These are phyloP conservation scores for Amanita phalloides DNA, from an alignment of 768 basidiomycete genomes.

Conservation along the genomic window DNA sequence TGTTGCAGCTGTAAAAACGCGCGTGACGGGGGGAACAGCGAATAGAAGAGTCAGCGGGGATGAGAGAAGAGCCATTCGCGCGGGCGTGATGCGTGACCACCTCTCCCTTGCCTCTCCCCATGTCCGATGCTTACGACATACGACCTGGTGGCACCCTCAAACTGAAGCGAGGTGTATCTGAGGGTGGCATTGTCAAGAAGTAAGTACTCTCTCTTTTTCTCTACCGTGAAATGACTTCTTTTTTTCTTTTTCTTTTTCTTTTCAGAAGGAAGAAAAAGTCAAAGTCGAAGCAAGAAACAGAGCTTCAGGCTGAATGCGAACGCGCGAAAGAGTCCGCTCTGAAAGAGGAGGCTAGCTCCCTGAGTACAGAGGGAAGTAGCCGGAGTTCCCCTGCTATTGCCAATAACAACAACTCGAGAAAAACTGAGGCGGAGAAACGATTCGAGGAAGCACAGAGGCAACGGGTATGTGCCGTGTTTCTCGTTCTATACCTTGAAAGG, in stretches of 20 bases:
- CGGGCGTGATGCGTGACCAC: background rate
- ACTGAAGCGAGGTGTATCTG: constrained; percentile 72
- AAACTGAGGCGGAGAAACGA: constrained; percentile 80
- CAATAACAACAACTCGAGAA: constrained; percentile 37
- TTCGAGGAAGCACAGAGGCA: constrained; percentile 83
- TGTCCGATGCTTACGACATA: constrained; percentile 74
- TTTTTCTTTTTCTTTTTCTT: background rate
- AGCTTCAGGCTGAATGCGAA: constrained; percentile 36
- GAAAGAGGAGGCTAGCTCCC: constrained; percentile 35
- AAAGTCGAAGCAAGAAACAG: constrained; percentile 41
- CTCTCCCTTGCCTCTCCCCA: constrained; percentile 17
- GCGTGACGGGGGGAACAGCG: constrained; percentile 73
- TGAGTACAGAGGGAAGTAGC: constrained; percentile 42
- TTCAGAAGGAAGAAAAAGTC: constrained; percentile 84
- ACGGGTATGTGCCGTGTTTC: constrained; percentile 39
- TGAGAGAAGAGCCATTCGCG: constrained; percentile 63
- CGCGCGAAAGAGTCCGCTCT: constrained; percentile 39
- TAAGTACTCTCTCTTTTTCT: constrained; percentile 20
- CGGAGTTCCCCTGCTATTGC: constrained; percentile 50
- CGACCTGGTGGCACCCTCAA: constrained; percentile 84
- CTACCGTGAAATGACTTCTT: constrained; percentile 5
- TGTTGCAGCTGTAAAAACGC: constrained; percentile 56
- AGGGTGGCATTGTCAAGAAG: constrained; percentile 82
- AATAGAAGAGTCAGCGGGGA: constrained; percentile 59
- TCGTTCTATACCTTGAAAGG: background rate